Evolutionary conservation across 768 basidiomycete species (phyloP), one percentile per base, ranked within the genome.

Genomic region (Amanita rimosa): DNA sequence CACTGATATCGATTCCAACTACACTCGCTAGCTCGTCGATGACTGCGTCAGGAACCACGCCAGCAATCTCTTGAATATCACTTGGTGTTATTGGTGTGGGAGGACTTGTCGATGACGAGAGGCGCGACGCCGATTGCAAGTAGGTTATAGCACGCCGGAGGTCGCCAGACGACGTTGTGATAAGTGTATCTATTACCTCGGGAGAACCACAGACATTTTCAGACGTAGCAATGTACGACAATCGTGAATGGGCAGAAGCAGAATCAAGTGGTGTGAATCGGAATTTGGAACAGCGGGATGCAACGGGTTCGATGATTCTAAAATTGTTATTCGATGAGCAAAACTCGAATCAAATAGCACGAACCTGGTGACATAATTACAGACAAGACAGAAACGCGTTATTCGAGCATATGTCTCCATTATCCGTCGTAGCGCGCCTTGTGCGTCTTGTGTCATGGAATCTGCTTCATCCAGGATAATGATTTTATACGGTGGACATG

Each of bases 391-490:
- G 68, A 99, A 99, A 4, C 96, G 76, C 27, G 96, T 99, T 61
- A 98, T 98, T 49, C 86, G 78, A 14, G 90, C 90, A 59, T 98
- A 93, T n/a, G 83, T 94, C 66, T 99, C 96, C 96, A 99, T 99
- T 62, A 98, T 98, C n/a, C 96, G 79, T 36, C 96, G 76, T 35
- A 99, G 71, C 0, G 96, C 96, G 29, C 86, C 93, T 63, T 99
- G 96, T 4, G 96, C 96, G 61, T 99, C 96, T 67, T 98, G 95
- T 4, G 96, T 99, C 96, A 99, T 99, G 4, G 92, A 95, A 64
- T 99, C 96, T 17, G 96, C 96, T 67, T 99, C 96, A 58, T 99
- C 96, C 21, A 99, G 78, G 53, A 99, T 98, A 60, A 99, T 85
- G 54, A 99, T 95, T 63, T 99, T 99, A 73, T 90, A 99, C 0